phyloP scores from a whole-genome alignment of 108 stramenopile genomes.

The Pseudonitzschia multiseries region DNA sequence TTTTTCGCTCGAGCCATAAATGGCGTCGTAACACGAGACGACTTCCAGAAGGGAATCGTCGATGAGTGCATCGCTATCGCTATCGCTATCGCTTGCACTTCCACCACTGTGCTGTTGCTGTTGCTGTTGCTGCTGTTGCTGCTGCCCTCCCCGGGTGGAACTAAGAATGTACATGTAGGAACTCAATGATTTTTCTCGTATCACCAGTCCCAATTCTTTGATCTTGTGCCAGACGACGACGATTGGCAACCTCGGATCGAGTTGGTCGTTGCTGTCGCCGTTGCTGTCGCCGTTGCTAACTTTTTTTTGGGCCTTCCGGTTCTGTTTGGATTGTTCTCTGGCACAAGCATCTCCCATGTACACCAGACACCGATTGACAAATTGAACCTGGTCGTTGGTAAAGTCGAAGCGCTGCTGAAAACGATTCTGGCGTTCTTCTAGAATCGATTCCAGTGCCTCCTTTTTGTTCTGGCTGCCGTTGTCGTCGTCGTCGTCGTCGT shows the following conservation, averaged over 20 bases:
- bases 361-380: constrained; percentile 29
- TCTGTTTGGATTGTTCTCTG: constrained; percentile 18
- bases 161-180: constrained; percentile 61
- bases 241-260: constrained; percentile 20
- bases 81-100: background rate
- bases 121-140: no score
- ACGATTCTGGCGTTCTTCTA: constrained; percentile 4
- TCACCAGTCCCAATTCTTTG: constrained; percentile 43
- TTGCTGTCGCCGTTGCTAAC: background rate
- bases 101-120: no score
- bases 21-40: constrained; percentile 71
- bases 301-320: background rate
- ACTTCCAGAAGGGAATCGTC: constrained; percentile 54
- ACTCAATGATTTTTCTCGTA: constrained; percentile 39
- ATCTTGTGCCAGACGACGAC: constrained; percentile 58
- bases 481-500: no score
- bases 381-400: constrained; percentile 36
- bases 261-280: background rate
- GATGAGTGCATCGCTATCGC: background rate
- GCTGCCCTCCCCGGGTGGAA: no score
- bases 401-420: constrained; percentile 33
- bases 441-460: background rate
- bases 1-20: constrained; percentile 74
- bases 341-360: constrained; percentile 58
- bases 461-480: background rate